phyloP scores from a whole-genome alignment of 2,329 filamentous ascomycete species.

The Chlorencoelia australis region DNA sequence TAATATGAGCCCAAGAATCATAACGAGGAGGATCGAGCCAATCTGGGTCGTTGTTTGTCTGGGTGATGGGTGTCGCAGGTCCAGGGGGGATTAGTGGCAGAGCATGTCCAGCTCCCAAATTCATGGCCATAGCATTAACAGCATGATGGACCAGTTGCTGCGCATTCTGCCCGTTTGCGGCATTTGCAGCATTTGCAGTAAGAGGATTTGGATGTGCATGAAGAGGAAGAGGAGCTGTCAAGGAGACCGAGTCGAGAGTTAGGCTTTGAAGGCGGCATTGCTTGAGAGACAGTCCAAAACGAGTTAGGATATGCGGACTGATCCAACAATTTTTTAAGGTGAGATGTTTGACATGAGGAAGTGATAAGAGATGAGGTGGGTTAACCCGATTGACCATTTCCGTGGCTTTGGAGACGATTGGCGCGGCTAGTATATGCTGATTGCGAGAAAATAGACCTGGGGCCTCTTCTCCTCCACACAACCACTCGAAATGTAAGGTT shows the following conservation, averaged over 20 bases:
- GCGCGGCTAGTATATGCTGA: conserved; percentile 51
- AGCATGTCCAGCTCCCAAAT: neutral
- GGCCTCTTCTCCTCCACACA: conserved; percentile 57
- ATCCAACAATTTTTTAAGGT: conserved; percentile 62
- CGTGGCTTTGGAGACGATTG: conserved; percentile 32
- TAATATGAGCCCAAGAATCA: conserved; percentile 40
- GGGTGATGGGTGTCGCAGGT: conserved; percentile 3
- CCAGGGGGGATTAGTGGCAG: neutral
- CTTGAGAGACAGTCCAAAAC: conserved; percentile 40
- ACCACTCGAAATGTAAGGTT: conserved; percentile 54
- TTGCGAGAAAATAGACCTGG: conserved; percentile 52
- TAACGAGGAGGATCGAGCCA: conserved; percentile 29
- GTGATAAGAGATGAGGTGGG: conserved; percentile 31
- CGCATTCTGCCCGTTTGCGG: conserved; percentile 5
- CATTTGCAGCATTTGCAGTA: conserved; percentile 7
- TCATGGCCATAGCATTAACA: conserved; percentile 1
- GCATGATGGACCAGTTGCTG: neutral
- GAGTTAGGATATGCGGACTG: conserved; percentile 45
- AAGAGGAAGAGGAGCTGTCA: conserved; percentile 38
- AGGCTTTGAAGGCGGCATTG: conserved; percentile 40
- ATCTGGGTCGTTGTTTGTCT: conserved; percentile 9
- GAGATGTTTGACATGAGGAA: conserved; percentile 48
- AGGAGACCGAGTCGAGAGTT: conserved; percentile 53
- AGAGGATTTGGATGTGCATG: conserved; percentile 12
- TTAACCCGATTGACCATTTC: conserved; percentile 22